Evolutionary conservation across 139 green algal genomes (phyloP).

Genomic region (Micractinium conductrix): DNA sequence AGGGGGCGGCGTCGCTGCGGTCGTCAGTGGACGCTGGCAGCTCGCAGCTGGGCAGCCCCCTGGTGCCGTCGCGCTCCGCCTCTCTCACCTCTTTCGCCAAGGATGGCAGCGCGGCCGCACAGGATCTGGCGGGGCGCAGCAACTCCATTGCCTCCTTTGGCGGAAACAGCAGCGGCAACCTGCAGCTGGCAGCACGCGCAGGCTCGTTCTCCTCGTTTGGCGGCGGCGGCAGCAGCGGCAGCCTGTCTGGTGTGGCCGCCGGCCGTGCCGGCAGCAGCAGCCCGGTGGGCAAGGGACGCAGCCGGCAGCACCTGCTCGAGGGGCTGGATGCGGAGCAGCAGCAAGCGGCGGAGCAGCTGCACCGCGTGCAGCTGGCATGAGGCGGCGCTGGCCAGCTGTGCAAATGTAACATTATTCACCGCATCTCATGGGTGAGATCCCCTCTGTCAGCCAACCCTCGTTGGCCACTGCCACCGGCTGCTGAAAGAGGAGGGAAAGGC

Average conservation of each 20-base stretch:
- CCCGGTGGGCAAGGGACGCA: background rate
- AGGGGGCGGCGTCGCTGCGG: background rate
- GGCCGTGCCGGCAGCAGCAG: background rate
- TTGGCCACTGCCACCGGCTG: too few relatives aligned
- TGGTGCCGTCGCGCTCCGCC: background rate
- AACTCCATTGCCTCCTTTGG: slow-evolving; percentile 8
- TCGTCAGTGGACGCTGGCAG: background rate
- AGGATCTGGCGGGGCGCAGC: background rate
- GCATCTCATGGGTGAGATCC: too few relatives aligned
- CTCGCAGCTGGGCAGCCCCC: background rate
- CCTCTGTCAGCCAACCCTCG: too few relatives aligned
- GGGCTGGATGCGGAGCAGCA: background rate
- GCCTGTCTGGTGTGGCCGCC: background rate
- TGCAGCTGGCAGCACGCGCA: slow-evolving; percentile 3
- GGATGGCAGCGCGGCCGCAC: background rate
- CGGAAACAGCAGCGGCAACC: background rate
- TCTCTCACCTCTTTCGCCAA: background rate
- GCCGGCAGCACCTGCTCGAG: background rate
- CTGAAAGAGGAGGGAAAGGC: too few relatives aligned
- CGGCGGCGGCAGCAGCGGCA: slow-evolving; percentile 3
- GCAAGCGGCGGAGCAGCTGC: background rate
- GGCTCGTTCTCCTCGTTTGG: background rate
- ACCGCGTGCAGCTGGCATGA: background rate
- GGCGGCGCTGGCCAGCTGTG: too few relatives aligned
- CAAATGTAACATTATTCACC: too few relatives aligned